phyloP scores from a whole-genome alignment of 2,329 filamentous ascomycete genomes.

The Herpomyces periplanetae region DNA sequence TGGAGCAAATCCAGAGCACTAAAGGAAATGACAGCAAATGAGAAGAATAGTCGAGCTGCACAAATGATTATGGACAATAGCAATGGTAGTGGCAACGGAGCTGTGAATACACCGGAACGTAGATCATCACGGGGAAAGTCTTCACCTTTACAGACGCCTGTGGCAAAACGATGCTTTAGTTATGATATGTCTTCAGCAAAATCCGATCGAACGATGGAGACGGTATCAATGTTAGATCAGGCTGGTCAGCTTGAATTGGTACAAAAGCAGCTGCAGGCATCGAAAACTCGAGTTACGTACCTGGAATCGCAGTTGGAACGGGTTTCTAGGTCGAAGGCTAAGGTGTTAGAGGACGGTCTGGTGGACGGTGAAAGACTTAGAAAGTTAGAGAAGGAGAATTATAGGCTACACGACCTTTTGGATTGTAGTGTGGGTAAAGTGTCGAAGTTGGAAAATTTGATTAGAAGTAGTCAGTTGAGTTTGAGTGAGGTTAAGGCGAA shows the following conservation, averaged over 20 bases:
- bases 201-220: constrained; percentile 53
- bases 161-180: constrained; percentile 21
- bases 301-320: constrained; percentile 54
- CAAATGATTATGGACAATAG: constrained; percentile 35
- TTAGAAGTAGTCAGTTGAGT: constrained; percentile 52
- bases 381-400: constrained; percentile 71
- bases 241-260: constrained; percentile 64
- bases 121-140: too few relatives aligned
- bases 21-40: constrained; percentile 56
- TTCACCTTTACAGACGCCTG: too few relatives aligned
- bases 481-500: constrained; percentile 66
- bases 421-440: constrained; percentile 81
- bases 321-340: constrained; percentile 16
- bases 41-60: constrained; percentile 28
- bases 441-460: constrained; percentile 46
- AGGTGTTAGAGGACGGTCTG: too few relatives aligned
- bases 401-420: constrained; percentile 58
- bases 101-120: too few relatives aligned
- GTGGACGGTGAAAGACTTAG: constrained; percentile 47
- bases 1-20: constrained; percentile 25
- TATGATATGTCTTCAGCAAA: constrained; percentile 27
- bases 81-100: too few relatives aligned
- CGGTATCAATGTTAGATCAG: constrained; percentile 51
- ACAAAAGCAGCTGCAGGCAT: constrained; percentile 69
- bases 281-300: constrained; percentile 78